phyloP scores from a whole-genome alignment of 257 asterid species.

The Dorcoceras hygrometricum region DNA sequence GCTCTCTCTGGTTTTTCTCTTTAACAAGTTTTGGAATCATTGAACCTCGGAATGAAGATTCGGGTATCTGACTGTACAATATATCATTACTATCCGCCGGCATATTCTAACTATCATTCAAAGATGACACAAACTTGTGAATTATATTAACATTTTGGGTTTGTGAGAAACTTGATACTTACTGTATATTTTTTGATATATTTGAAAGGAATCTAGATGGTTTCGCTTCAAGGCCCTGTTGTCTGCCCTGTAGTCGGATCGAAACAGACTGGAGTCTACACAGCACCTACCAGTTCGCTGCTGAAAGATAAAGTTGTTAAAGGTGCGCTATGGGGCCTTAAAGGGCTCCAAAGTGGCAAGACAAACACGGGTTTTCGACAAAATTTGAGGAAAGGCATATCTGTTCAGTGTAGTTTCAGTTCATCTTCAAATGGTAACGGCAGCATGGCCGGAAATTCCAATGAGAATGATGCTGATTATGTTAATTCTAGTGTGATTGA shows the following conservation, averaged over 20 bases:
- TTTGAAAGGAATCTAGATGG: constrained; percentile 45
- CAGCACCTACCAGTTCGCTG: constrained; percentile 40
- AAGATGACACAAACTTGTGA: background rate
- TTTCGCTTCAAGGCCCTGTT: constrained; percentile 69
- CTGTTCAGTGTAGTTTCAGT: constrained; percentile 58
- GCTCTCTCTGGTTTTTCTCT: background rate
- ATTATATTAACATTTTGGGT: background rate
- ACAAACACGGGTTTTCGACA: constrained; percentile 29
- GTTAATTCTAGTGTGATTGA: constrained; percentile 84
- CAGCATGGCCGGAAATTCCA: constrained; percentile 77
- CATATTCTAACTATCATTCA: background rate
- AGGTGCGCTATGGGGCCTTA: constrained; percentile 56
- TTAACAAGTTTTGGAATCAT: background rate
- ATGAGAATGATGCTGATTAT: constrained; percentile 73
- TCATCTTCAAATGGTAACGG: constrained; percentile 88
- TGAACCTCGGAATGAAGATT: background rate
- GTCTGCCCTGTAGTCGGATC: constrained; percentile 64
- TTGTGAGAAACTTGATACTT: background rate
- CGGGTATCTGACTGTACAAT: background rate
- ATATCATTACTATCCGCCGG: background rate
- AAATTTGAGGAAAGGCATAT: constrained; percentile 31
- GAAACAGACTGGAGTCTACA: constrained; percentile 46
- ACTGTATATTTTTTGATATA: constrained; percentile 23
- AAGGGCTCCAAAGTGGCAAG: constrained; percentile 27
- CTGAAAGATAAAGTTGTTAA: constrained; percentile 43